A percentile compares a stretch with the other conserved stretches of the same genome.
Conservation (phyloP, 257 asterid genomes). For the Ajuga chamaepitys region DNA sequence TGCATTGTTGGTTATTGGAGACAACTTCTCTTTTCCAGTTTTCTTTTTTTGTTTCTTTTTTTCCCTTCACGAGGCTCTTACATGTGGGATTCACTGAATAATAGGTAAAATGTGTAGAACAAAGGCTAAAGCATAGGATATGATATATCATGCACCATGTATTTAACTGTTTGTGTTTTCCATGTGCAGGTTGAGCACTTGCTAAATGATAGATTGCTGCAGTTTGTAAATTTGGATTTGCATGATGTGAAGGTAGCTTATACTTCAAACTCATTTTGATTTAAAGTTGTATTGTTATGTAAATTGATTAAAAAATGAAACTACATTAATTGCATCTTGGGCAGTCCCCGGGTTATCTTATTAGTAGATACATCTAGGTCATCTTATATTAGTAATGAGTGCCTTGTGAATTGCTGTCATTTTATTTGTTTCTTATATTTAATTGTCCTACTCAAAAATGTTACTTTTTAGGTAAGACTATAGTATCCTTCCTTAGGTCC, state of each 20-base stretch:
- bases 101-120: not conserved
- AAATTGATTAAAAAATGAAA: not conserved
- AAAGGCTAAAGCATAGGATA: not conserved
- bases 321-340: not conserved
- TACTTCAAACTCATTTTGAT: not conserved
- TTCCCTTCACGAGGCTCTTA: not conserved
- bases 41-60: not conserved
- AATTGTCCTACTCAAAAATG: not conserved
- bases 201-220: slow-evolving; percentile 86
- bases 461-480: not conserved
- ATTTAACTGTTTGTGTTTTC: slow-evolving; percentile 9
- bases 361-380: no score
- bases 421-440: not conserved
- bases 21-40: no score
- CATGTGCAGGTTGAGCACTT: slow-evolving; percentile 83
- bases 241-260: slow-evolving; percentile 88
- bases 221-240: slow-evolving; percentile 87
- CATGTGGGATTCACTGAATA: not conserved
- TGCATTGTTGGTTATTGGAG: not conserved
- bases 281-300: not conserved
- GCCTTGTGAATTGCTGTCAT: not conserved
- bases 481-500: not conserved
- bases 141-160: not conserved
- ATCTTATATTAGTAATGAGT: slow-evolving; percentile 3
- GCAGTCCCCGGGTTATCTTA: no score